A percentile compares a stretch with the other conserved stretches of the same genome.
Conservation (phyloP, 805 yeast species). For the Candida andamanensis region DNA sequence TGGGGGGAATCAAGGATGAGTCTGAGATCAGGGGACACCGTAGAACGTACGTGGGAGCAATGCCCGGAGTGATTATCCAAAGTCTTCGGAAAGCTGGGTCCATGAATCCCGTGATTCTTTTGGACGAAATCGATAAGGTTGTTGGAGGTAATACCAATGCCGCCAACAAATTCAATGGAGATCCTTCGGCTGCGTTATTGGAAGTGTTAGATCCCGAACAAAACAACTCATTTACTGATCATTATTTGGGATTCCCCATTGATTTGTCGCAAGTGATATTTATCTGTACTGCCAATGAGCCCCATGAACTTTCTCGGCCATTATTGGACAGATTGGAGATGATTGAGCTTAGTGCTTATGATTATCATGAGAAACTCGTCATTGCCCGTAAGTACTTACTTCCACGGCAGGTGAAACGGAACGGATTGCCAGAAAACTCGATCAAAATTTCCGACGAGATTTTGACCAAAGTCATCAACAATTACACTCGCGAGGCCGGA, state of each 20-base stretch:
- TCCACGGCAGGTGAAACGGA: conserved; percentile 68
- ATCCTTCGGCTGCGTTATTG: conserved; percentile 83
- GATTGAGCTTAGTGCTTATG: conserved; percentile 74
- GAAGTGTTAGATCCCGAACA: conserved; percentile 92
- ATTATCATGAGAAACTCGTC: conserved; percentile 66
- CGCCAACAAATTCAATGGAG: conserved; percentile 57
- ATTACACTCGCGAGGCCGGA: conserved; percentile 82
- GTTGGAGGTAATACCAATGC: conserved; percentile 45
- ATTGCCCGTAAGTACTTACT: conserved; percentile 66
- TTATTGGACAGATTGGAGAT: conserved; percentile 80
- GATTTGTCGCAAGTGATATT: conserved; percentile 78
- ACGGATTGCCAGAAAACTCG: conserved; percentile 50
- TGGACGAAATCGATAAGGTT: conserved; percentile 84
- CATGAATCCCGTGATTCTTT: conserved; percentile 76
- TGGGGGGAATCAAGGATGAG: conserved; percentile 87
- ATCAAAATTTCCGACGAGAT: conserved; percentile 49
- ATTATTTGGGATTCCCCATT: conserved; percentile 79
- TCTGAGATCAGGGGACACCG: conserved; percentile 89
- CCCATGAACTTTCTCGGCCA: conserved; percentile 67
- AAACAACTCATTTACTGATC: conserved; percentile 70
- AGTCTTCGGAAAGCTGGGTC: conserved; percentile 69
- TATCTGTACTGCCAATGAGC: conserved; percentile 81
- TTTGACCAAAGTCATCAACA: conserved; percentile 56
- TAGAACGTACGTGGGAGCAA: conserved; percentile 86
- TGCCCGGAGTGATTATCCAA: conserved; percentile 81